Base-by-base conservation (phyloP, 345 rosid species). In the Moringa oleifera region DNA sequence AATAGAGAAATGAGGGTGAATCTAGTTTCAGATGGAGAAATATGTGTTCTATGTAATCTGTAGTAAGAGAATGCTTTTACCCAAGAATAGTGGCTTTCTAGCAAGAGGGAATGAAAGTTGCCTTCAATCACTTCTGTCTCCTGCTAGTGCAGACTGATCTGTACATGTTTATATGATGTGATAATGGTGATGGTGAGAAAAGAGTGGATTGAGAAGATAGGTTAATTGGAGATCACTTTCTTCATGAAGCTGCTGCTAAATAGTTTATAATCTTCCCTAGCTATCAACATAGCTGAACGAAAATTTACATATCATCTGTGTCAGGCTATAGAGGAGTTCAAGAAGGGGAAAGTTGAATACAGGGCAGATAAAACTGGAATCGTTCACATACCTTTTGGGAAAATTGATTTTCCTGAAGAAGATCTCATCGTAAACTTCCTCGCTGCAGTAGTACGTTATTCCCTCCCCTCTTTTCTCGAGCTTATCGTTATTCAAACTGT, bases 321-420 rank as follows among this genome's bases (percentile, higher is more conserved):
- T 33, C 89, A 94, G 99, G 99, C 97, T 52, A 87, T 94, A 73
- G 87, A 81, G 54, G 99, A 94, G 77, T 94, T 90, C 85, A 90
- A 90, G 79, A 80, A 84, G 79, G 99, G 99, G 9, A 90, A 94
- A 68, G 91, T 94, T 20, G 96, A 90, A 73, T 94, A 73, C 68
- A 86, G 96, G 63, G 97, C 95, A 28, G 97, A 94, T 78, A 94
- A 94, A 81, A 88, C 99, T 28, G 99, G 99, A 51, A 90, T 94
- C 63, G 99, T 94, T 65, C 99, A 90, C 79, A 80, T 94, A 58
- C 88, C 93, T 45, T 94, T 94, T 33, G 99, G 97, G 36, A 94
- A 94, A 75, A 71, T 76, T 4, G 68, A 73, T 68, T 94, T 94
- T 69, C 49, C 86, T 0, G 93, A 82, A 78, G 97, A 94, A 18